Base-by-base conservation (phyloP, 2,329 filamentous ascomycete species). In the Talaromyces sp. region DNA sequence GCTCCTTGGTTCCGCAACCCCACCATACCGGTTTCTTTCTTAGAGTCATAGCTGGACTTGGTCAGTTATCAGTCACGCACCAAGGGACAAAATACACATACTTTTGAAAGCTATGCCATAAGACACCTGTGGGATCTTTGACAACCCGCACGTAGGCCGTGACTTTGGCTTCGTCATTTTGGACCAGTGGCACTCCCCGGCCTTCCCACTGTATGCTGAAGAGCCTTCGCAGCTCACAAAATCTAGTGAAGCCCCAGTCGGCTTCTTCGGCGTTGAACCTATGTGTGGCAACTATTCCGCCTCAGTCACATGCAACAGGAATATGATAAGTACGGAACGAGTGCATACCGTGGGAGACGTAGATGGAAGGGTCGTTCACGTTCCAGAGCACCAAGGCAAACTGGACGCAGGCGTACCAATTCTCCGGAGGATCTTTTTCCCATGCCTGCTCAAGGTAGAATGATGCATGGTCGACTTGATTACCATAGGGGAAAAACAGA, bases 241-340 rank as follows among this genome's bases (percentile, higher is more conserved):
- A 99, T 59, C 93, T 83, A n/a, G 94, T 99, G 74, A 99, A 99
- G 1, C 94, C 94, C 94, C 94, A 99, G 70, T 99, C 94, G 26
- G 91, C 92, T 75, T 99, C 94, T 50, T 97, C 94, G 64, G 90
- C 90, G 3, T 92, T 97, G 75, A 97, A 99, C 61, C 94, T 89
- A 73, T 99, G 94, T 67, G 92, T 91, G n/a, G 94, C 94, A 50
- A 81, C 83, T 81, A 63, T 48, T 59, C 29, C 12, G n/a, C 26
- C 38, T 63, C 26, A 63, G 65, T 46, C 46, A 19, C 46, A 31
- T 43, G 12, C n/a, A 52, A 17, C 21, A 57, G 1, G 8, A 52
- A 29, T 12, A 52, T n/a, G 3, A 9, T n/a, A 52, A 1, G 11
- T 8, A 52, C 17, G 29, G 48, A 19, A 21, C 48, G 68, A 81